Evolutionary conservation across 352 stramenopile species (phyloP), one percentile per base, ranked within the genome.

Genomic region (Phytophthora meadii): DNA sequence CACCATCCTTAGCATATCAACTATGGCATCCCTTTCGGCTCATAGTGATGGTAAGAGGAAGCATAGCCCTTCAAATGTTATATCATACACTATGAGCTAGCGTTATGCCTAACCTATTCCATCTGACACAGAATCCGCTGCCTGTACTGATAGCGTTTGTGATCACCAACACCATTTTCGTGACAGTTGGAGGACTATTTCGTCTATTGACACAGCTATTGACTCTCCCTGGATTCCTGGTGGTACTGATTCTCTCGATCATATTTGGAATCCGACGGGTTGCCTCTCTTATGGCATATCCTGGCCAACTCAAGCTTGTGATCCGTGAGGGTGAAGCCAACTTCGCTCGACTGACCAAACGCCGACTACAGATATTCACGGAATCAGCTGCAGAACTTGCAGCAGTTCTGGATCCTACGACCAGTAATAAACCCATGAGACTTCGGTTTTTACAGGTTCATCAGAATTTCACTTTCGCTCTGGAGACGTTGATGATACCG

Each of bases 281-380:
- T 14, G 73, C 81, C 24, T 82, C 79, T 19, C 66, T 89, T 32
- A 73, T 94, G 56, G 77, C 79, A 34, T 96, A 84, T 48, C 88
- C 88, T 0, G 88, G 88, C 1, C 88, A 96, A 36, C 62, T 96
- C 24, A 65, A 74, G 24, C 68, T 96, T 30, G 86, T 96, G 32
- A 88, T 90, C 41, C 79, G 88, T 48, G 88, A 96, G 53, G 86
- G 86, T 0, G 88, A 96, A 61, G 73, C 74, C 61, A 94, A 79
- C 46, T 96, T 93, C 25, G 81, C 84, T 44, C 73, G 83, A 7
- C 68, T 94, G 42, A 85, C 75, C 4, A 90, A 90, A 66, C 81
- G 82, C 5, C 80, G 85, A 7, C 59, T 96, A 5, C 77, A 84
- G 19, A 86, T 94, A 66, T 84, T 89, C 41, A 58, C 86, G 7